phyloP scores from a whole-genome alignment of 2,329 filamentous ascomycete genomes.

The Fusarium sulawesiense region DNA sequence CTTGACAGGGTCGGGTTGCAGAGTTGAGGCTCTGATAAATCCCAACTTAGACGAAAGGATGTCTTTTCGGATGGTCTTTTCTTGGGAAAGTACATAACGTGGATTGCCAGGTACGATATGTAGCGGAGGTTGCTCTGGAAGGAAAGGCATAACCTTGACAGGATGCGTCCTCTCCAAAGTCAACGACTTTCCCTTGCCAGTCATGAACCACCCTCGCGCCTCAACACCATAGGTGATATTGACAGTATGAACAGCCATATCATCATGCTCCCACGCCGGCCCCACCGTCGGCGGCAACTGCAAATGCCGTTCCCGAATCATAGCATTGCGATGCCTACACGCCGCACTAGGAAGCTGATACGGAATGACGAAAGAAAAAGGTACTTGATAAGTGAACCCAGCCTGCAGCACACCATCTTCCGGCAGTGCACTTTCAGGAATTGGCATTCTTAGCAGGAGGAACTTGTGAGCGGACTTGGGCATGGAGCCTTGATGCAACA shows the following conservation, averaged over 20 bases:
- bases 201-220: background rate
- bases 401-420: slow-evolving; percentile 4
- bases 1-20: slow-evolving; percentile 25
- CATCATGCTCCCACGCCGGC: slow-evolving; percentile 30
- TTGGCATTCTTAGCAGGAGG: slow-evolving; percentile 32
- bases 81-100: slow-evolving; percentile 19
- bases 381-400: slow-evolving; percentile 15
- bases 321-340: slow-evolving; percentile 20
- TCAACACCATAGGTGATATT: slow-evolving; percentile 30
- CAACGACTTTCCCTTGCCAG: background rate
- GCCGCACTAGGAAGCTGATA: slow-evolving; percentile 31
- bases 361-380: slow-evolving; percentile 39
- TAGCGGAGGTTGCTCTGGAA: slow-evolving; percentile 33
- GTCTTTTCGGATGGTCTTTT: slow-evolving; percentile 31
- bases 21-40: slow-evolving; percentile 17
- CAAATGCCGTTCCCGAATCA: slow-evolving; percentile 25
- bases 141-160: slow-evolving; percentile 33
- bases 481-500: slow-evolving; percentile 27
- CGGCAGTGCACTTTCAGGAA: slow-evolving; percentile 15
- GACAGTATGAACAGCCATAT: slow-evolving; percentile 29
- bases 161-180: slow-evolving; percentile 2
- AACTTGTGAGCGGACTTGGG: slow-evolving; percentile 30
- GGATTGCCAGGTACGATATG: slow-evolving; percentile 19
- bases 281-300: slow-evolving; percentile 36
- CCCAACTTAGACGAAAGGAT: slow-evolving; percentile 28